phyloP scores from a whole-genome alignment of 1,284 basidiomycete species.

The Fomitopsis palustris region DNA sequence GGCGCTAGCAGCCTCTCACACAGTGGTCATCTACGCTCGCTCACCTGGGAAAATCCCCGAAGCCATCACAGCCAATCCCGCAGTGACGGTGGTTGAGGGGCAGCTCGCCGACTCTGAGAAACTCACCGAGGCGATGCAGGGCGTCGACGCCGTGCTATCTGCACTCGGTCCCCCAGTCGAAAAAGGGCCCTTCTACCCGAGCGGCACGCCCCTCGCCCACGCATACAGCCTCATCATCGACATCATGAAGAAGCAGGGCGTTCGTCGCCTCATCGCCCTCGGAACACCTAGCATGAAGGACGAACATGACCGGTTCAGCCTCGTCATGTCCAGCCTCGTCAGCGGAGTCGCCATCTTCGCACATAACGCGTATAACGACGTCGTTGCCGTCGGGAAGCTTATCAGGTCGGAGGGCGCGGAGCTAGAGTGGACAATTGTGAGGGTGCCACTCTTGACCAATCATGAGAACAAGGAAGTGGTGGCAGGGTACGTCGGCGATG shows the following conservation, averaged over 20 bases:
- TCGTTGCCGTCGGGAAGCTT: slow-evolving; percentile 51
- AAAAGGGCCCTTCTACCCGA: slow-evolving; percentile 35
- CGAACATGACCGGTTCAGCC: slow-evolving; percentile 51
- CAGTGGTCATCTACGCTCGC: slow-evolving; percentile 56
- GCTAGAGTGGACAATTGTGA: slow-evolving; percentile 63
- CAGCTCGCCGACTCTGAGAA: slow-evolving; percentile 47
- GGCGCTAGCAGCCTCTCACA: slow-evolving; percentile 41
- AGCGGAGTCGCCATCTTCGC: slow-evolving; percentile 34
- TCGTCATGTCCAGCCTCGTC: slow-evolving; percentile 44
- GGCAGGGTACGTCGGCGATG: slow-evolving; percentile 65
- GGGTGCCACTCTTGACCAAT: slow-evolving; percentile 58
- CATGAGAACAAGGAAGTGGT: slow-evolving; percentile 40
- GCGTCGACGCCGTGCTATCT: slow-evolving; percentile 59
- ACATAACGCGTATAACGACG: slow-evolving; percentile 40
- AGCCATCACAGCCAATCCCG: slow-evolving; percentile 39
- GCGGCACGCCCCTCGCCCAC: slow-evolving; percentile 54
- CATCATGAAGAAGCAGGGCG: slow-evolving; percentile 45
- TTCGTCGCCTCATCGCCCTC: slow-evolving; percentile 60
- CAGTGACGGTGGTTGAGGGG: slow-evolving; percentile 50
- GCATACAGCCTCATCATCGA: slow-evolving; percentile 53
- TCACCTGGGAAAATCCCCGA: slow-evolving; percentile 58
- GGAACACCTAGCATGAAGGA: slow-evolving; percentile 64
- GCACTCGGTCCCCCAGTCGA: slow-evolving; percentile 51
- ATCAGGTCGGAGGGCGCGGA: slow-evolving; percentile 44
- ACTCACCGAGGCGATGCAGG: slow-evolving; percentile 48